Evolutionary conservation across 2,329 filamentous ascomycete genomes (phyloP).

Genomic region (Sporothrix mexicana): DNA sequence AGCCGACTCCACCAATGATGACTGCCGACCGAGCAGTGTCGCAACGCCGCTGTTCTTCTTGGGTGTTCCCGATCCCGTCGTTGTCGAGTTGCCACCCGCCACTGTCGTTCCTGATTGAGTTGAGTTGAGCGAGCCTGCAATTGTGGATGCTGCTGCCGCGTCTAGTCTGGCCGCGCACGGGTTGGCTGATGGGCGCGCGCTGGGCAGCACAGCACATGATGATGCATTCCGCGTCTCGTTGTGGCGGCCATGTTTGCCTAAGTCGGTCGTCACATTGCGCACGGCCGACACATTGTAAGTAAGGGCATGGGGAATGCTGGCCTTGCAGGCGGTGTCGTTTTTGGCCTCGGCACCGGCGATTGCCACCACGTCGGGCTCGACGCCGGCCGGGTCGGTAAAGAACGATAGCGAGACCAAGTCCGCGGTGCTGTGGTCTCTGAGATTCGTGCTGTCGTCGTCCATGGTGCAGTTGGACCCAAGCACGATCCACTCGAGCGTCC

Average conservation of each 20-base stretch:
- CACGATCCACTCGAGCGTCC: constrained; percentile 7
- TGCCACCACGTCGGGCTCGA: neutral
- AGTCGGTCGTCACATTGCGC: neutral
- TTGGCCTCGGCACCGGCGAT: neutral
- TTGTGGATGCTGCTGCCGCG: constrained; percentile 1
- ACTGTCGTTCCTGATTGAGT: neutral
- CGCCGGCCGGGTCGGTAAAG: neutral
- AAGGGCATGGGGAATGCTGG: neutral
- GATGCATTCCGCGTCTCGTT: neutral
- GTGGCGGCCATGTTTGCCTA: neutral
- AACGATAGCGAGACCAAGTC: neutral
- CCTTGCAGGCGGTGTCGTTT: neutral
- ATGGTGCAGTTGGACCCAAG: neutral
- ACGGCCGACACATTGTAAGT: constrained; percentile 1
- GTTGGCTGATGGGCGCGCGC: neutral
- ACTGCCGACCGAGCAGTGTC: neutral
- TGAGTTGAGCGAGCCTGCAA: neutral
- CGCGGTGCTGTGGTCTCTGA: neutral
- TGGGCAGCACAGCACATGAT: neutral
- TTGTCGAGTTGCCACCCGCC: neutral
- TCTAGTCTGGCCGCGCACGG: constrained; percentile 2
- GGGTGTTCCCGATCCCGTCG: neutral
- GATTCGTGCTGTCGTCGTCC: neutral
- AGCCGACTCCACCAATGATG: constrained; percentile 1
- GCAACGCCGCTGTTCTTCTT: neutral